Percentiles rank a stretch among this genome's conserved stretches.
Conservation (phyloP, 345 rosid genomes). For the Brassica carinata region DNA sequence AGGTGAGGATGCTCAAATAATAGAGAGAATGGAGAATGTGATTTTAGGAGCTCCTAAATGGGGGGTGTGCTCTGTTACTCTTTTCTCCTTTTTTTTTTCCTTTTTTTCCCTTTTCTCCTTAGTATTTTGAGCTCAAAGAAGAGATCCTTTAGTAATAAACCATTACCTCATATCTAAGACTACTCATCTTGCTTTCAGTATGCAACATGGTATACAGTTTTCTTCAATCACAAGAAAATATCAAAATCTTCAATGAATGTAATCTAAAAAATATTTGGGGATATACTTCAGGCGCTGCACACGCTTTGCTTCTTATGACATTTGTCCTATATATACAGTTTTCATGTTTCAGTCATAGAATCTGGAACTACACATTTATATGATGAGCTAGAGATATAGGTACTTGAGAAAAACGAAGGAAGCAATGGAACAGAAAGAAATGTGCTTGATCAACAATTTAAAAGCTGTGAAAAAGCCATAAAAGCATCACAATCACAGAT, state of each 20-base stretch:
- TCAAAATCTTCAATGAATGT: not conserved
- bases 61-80: conserved; percentile 89
- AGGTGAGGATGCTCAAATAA: conserved; percentile 53
- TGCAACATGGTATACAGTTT: conserved; percentile 54
- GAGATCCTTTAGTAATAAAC: conserved; percentile 35
- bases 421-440: conserved; percentile 51
- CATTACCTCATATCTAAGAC: conserved; percentile 61
- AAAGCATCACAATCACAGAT: conserved; percentile 9
- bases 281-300: conserved; percentile 62
- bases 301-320: conserved; percentile 52
- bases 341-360: conserved; percentile 44
- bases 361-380: conserved; percentile 51
- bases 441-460: conserved; percentile 59
- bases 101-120: conserved; percentile 61
- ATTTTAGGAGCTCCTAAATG: conserved; percentile 75
- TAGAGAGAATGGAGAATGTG: conserved; percentile 71
- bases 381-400: conserved; percentile 53
- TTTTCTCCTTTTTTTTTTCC: conserved; percentile 61
- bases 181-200: conserved; percentile 53
- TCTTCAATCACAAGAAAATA: not conserved
- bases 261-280: not conserved
- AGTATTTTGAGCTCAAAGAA: conserved; percentile 58
- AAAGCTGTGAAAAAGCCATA: conserved; percentile 41
- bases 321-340: conserved; percentile 51
- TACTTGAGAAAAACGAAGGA: conserved; percentile 40